Evolutionary conservation across 2,329 filamentous ascomycete genomes (phyloP), one percentile per base, ranked within the genome.

Genomic region (Onygenales sp.): DNA sequence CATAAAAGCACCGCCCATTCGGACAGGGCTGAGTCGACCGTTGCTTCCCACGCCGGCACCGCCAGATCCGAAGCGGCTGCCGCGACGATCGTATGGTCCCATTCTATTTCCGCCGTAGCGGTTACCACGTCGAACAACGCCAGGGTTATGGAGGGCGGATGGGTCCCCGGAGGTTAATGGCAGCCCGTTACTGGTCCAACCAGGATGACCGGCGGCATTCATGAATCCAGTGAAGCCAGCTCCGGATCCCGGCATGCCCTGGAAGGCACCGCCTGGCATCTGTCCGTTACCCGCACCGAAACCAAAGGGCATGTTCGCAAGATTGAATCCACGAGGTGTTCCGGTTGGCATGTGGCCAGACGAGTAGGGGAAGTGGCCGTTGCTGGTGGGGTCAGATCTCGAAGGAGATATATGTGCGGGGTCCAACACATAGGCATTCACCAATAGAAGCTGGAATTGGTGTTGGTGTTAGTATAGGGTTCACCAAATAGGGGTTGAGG

Each of bases 381-480:
- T 96, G 62, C 87, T 94, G 66, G 94, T 96, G 39, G 91, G 87
- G 73, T 98, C 90, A 14, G 91, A 93, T 54, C 92, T 82, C 9
- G 91, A 94, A 1, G 93, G 89, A 37, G 90, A 90, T 67, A 98
- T 96, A 63, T 95, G 92, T 9, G 92, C 85, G 42, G 93, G 93
- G 64, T 98, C 93, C 44, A 95, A 78, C 34, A 96, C 90, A 65
- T 98, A 98, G 33, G 86, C 84, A 66, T 98, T 98, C 65, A 98
- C 87, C 13, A 97, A 83, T 54, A 87, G 81, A 61, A 95, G 84
- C 89, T 95, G 63, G 21, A 36, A 42, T 34, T 49, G 6, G 33
- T 21, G 54, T 34, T 49, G 6, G 33, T 21, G 54, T 40, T 57
- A 52, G 2, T 37, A 49, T 42, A 33, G 21, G 45, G 37, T 52